Conservation (phyloP, 345 rosid species). For the Euphorbia lathyris region DNA sequence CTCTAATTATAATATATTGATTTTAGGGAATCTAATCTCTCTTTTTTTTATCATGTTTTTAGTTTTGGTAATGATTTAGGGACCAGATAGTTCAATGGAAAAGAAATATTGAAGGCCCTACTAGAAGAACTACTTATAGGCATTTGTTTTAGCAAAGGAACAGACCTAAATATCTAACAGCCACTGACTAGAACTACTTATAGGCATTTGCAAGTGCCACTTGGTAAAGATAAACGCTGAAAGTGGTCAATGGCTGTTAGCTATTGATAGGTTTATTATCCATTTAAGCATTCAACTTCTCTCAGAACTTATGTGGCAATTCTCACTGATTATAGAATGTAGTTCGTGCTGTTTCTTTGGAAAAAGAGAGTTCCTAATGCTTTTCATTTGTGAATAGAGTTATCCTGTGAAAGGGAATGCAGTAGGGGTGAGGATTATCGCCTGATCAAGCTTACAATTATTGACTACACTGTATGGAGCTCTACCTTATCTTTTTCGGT, state of each 20-base stretch:
- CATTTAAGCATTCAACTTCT: background rate
- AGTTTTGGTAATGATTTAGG: background rate
- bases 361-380: background rate
- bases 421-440: conserved; percentile 94
- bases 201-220: background rate
- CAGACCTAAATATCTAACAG: no score
- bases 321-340: background rate
- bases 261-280: background rate
- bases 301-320: background rate
- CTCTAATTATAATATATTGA: background rate
- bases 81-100: background rate
- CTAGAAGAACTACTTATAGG: no score
- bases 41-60: background rate
- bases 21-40: background rate
- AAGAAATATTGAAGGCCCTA: no score
- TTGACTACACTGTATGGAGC: conserved; percentile 57
- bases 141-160: no score
- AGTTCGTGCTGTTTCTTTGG: background rate
- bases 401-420: conserved; percentile 91
- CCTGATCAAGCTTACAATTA: conserved; percentile 76
- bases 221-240: background rate
- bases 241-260: background rate
- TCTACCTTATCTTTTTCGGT: background rate
- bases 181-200: background rate
- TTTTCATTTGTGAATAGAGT: conserved; percentile 38